Conservation (phyloP, 768 basidiomycete species). For the Podaxis carcinomalis region DNA sequence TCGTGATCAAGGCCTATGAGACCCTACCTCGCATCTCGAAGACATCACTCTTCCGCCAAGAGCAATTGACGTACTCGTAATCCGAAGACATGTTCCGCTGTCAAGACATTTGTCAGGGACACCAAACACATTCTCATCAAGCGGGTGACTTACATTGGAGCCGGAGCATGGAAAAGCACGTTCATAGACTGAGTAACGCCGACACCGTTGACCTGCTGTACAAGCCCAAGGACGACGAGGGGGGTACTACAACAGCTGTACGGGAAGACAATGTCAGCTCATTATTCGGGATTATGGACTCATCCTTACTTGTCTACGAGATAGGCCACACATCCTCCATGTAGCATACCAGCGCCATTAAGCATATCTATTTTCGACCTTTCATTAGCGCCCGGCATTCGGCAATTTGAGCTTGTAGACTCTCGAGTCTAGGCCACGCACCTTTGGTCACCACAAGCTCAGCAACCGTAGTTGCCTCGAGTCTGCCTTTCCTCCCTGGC, state of each 20-base stretch:
- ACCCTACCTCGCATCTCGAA: constrained; percentile 60
- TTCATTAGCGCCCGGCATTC: not conserved
- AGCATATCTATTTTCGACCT: constrained; percentile 50
- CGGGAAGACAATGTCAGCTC: not conserved
- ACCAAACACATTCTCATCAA: not conserved
- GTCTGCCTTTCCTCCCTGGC: constrained; percentile 41
- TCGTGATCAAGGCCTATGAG: too few species aligned
- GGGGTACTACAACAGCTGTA: constrained; percentile 62
- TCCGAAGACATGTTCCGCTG: constrained; percentile 57
- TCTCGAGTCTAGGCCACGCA: constrained; percentile 25
- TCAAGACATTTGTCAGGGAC: constrained; percentile 11
- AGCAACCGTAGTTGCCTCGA: constrained; percentile 59
- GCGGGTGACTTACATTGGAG: constrained; percentile 44
- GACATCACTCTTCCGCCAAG: constrained; percentile 70
- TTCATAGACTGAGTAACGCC: constrained; percentile 74
- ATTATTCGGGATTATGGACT: not conserved
- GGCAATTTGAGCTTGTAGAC: constrained; percentile 2
- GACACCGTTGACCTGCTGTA: constrained; percentile 60
- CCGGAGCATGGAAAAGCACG: constrained; percentile 66
- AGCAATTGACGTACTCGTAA: constrained; percentile 60
- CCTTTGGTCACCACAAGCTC: constrained; percentile 63
- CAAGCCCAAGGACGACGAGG: constrained; percentile 60
- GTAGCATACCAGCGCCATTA: constrained; percentile 72
- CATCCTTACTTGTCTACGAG: constrained; percentile 62
- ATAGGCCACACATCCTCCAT: constrained; percentile 73